These are phyloP conservation scores for Lyophyllum atratum DNA, from an alignment of 768 basidiomycete species.

Conservation along the genomic window DNA sequence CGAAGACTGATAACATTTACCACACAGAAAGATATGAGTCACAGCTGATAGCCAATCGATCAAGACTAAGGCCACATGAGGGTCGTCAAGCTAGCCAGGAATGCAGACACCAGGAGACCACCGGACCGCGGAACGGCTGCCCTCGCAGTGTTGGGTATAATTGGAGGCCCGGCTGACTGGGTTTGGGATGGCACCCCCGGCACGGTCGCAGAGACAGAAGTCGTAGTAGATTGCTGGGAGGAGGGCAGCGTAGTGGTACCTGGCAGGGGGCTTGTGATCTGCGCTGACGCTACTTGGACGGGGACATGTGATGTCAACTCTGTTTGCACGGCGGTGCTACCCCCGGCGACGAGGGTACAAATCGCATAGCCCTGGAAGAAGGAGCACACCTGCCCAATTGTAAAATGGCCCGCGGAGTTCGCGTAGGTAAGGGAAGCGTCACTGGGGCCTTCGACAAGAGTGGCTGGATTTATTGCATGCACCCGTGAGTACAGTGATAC, in stretches of 20 bases:
- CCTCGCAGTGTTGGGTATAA: background rate
- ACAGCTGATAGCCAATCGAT: background rate
- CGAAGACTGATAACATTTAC: background rate
- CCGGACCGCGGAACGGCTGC: background rate
- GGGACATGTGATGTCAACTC: slow-evolving; percentile 19
- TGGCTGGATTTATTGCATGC: slow-evolving; percentile 28
- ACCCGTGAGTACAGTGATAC: background rate
- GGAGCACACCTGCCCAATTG: slow-evolving; percentile 24
- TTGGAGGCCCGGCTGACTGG: background rate
- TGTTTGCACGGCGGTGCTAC: slow-evolving; percentile 28
- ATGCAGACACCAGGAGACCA: background rate
- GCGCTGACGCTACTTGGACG: slow-evolving; percentile 13
- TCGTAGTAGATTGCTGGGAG: background rate
- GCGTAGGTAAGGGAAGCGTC: slow-evolving; percentile 40
- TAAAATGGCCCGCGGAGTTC: slow-evolving; percentile 24
- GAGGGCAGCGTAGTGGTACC: background rate
- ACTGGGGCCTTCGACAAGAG: slow-evolving; percentile 44
- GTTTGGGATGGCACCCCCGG: background rate
- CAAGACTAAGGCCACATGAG: background rate
- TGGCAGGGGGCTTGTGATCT: background rate
- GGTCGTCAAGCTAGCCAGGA: background rate
- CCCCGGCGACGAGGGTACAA: slow-evolving; percentile 25
- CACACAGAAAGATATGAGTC: background rate
- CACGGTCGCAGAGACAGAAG: background rate
- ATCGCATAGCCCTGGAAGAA: slow-evolving; percentile 26